phyloP scores from a whole-genome alignment of 192 early-diverging fungal species.

The Kappamyces sp. region DNA sequence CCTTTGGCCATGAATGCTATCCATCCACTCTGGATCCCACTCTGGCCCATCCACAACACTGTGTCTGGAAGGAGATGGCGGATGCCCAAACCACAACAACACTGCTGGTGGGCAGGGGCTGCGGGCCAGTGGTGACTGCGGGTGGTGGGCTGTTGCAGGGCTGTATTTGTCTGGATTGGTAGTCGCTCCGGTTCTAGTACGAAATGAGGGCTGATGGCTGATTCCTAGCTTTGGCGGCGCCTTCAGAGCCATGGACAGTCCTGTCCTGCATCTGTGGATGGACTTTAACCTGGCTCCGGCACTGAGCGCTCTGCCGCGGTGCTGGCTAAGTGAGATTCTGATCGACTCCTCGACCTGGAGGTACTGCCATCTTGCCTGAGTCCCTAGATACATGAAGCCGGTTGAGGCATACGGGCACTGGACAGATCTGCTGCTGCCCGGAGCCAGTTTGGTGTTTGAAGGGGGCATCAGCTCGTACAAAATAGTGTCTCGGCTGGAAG shows the following conservation, averaged over 20 bases:
- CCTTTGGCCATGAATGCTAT: neutral
- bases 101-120: too few relatives aligned
- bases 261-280: conserved; percentile 16
- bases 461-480: neutral
- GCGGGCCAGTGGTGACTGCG: too few relatives aligned
- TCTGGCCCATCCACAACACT: too few relatives aligned
- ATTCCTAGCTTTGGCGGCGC: conserved; percentile 9
- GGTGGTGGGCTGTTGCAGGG: too few relatives aligned
- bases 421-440: neutral
- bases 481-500: conserved; percentile 1
- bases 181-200: too few relatives aligned
- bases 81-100: too few relatives aligned
- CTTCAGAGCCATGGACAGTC: neutral
- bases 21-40: neutral
- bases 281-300: conserved; percentile 15
- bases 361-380: neutral
- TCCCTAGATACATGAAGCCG: neutral
- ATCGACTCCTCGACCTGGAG: conserved; percentile 19
- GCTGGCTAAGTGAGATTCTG: conserved; percentile 1
- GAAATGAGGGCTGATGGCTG: too few relatives aligned
- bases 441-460: conserved; percentile 6
- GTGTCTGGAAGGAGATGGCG: too few relatives aligned
- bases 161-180: too few relatives aligned
- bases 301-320: neutral
- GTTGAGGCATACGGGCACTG: neutral